Conservation (phyloP, 805 yeast genomes). For the Komagataella mondaviorum region DNA sequence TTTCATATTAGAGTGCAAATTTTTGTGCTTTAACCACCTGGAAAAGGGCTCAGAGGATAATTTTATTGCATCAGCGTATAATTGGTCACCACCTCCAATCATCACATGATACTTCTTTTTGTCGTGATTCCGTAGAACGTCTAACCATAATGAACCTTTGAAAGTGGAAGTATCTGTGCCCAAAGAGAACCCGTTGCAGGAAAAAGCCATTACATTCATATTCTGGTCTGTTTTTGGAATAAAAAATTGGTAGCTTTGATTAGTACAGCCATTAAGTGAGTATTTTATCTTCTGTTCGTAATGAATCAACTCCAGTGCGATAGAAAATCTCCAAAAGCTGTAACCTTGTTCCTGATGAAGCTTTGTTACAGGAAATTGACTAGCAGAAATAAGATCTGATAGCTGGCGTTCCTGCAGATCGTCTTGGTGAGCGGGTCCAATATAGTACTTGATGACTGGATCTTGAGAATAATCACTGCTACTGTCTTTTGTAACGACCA, state of each 20-base stretch:
- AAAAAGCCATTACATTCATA: conserved; percentile 73
- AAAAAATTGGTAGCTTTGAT: conserved; percentile 42
- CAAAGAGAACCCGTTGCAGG: conserved; percentile 86
- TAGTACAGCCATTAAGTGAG: conserved; percentile 31
- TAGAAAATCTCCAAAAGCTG: conserved; percentile 52
- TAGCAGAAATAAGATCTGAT: conserved; percentile 12
- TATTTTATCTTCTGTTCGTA: conserved; percentile 56
- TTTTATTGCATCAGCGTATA: conserved; percentile 77
- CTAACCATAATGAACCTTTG: conserved; percentile 76
- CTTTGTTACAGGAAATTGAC: conserved; percentile 30
- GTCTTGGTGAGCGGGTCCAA: conserved; percentile 18
- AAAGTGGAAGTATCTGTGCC: conserved; percentile 52
- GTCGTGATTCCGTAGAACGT: conserved; percentile 59
- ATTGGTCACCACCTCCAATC: conserved; percentile 97
- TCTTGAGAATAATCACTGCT: conserved; percentile 9
- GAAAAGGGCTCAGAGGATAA: conserved; percentile 35
- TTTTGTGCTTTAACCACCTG: conserved; percentile 50
- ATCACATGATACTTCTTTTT: conserved; percentile 68
- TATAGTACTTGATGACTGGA: conserved; percentile 18
- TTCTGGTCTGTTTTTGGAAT: conserved; percentile 51
- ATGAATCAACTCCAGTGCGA: conserved; percentile 32
- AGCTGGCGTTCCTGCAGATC: conserved; percentile 6
- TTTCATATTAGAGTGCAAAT: conserved; percentile 24
- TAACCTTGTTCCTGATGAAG: conserved; percentile 30
- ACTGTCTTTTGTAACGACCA: conserved; percentile 45